These are phyloP conservation scores for Pyrenochaeta sp. DNA, from an alignment of 2,329 filamentous ascomycete genomes.

Conservation along the genomic window DNA sequence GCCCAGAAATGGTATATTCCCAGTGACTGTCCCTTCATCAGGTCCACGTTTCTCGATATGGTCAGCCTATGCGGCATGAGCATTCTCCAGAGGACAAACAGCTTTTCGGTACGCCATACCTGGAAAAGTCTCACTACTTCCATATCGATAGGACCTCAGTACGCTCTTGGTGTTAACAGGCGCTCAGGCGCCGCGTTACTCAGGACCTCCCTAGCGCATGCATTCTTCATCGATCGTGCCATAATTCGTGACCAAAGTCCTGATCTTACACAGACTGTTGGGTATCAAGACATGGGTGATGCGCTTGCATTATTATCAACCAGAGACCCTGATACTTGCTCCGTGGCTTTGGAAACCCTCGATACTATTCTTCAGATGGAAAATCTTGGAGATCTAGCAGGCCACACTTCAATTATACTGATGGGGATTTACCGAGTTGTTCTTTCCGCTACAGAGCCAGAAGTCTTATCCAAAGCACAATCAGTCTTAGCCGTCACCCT, in stretches of 20 bases:
- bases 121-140: conserved; percentile 29
- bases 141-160: conserved; percentile 31
- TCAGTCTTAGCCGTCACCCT: conserved; percentile 34
- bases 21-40: conserved; percentile 43
- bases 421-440: conserved; percentile 29
- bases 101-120: conserved; percentile 19
- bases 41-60: conserved; percentile 49
- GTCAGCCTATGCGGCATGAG: conserved; percentile 36
- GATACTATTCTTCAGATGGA: conserved; percentile 23
- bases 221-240: conserved; percentile 35
- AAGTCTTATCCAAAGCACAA: conserved; percentile 43
- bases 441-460: conserved; percentile 26
- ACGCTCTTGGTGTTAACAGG: conserved; percentile 17
- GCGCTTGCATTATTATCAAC: conserved; percentile 32
- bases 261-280: conserved; percentile 16
- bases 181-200: conserved; percentile 24
- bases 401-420: conserved; percentile 30
- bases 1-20: conserved; percentile 23
- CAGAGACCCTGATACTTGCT: conserved; percentile 38
- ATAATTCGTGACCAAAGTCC: conserved; percentile 28
- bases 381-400: conserved; percentile 9
- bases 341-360: conserved; percentile 31
- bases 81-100: conserved; percentile 28
- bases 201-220: conserved; percentile 27
- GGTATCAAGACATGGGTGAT: conserved; percentile 32